Conservation (phyloP, 495 filamentous ascomycete genomes). For the Aspergillus sparsus region DNA sequence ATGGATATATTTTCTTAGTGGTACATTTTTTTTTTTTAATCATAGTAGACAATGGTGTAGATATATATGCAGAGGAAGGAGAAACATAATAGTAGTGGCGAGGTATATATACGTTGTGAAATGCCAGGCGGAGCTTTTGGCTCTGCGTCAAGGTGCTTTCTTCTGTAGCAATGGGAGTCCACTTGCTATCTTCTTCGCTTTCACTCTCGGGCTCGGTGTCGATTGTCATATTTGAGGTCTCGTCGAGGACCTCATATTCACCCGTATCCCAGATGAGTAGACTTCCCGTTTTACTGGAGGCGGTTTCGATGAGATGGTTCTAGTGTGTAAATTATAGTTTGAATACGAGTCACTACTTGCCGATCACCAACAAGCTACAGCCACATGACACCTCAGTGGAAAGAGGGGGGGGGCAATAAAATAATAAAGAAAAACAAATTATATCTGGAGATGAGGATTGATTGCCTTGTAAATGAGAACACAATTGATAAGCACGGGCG, state of each 20-base stretch:
- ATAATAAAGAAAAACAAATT: too few species aligned
- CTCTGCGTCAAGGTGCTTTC: slow-evolving; percentile 37
- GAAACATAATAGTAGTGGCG: too few species aligned
- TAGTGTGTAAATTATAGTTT: slow-evolving; percentile 21
- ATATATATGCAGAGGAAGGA: neutral
- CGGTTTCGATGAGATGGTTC: slow-evolving; percentile 70
- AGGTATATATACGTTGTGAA: slow-evolving; percentile 52
- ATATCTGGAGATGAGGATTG: too few species aligned
- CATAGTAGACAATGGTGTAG: neutral
- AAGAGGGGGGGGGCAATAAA: neutral
- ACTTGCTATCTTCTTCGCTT: slow-evolving; percentile 18
- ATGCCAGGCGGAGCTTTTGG: slow-evolving; percentile 54
- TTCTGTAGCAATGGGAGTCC: slow-evolving; percentile 2
- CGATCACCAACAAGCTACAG: too few species aligned
- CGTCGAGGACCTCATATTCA: slow-evolving; percentile 61
- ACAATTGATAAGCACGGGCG: too few species aligned
- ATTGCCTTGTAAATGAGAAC: too few species aligned
- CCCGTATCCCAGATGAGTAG: slow-evolving; percentile 73
- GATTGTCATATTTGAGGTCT: slow-evolving; percentile 28
- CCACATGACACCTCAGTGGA: too few species aligned
- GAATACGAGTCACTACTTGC: too few species aligned
- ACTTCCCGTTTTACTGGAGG: slow-evolving; percentile 58
- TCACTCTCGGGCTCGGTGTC: slow-evolving; percentile 1
- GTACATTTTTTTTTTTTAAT: neutral
- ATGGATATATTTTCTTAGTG: neutral